phyloP scores from a whole-genome alignment of 129 eudicot species.

The Artemisia annua region DNA sequence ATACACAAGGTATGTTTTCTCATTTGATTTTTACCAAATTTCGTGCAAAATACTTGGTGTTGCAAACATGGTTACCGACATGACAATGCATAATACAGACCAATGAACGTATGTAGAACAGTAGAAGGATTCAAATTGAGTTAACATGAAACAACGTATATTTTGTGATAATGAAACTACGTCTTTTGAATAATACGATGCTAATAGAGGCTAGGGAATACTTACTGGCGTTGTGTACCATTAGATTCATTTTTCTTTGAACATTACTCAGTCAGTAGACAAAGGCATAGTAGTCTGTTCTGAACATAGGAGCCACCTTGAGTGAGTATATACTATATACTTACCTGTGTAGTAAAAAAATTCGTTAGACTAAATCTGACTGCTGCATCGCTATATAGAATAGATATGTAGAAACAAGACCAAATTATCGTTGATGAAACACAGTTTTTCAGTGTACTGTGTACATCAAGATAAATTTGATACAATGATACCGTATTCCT shows the following conservation, averaged over 20 bases:
- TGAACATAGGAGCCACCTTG: background rate
- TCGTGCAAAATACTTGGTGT: too few species aligned
- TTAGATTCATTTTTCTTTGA: too few species aligned
- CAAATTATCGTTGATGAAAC: background rate
- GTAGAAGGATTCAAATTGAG: background rate
- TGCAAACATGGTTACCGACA: too few species aligned
- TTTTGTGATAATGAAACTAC: background rate
- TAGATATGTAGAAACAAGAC: too few species aligned
- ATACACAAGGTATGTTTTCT: slow-evolving; percentile 45
- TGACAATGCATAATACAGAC: too few species aligned
- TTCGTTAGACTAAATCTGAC: too few species aligned
- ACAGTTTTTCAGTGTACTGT: background rate
- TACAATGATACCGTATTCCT: background rate
- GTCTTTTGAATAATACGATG: background rate
- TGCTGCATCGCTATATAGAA: background rate
- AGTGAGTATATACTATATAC: background rate
- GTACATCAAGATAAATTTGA: background rate
- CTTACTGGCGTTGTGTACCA: too few species aligned
- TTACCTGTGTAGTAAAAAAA: background rate
- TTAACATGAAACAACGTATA: slow-evolving; percentile 9
- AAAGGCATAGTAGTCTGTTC: background rate
- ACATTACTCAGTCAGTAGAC: too few species aligned
- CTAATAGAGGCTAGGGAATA: too few species aligned
- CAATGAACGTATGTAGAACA: too few species aligned
- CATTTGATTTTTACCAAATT: too few species aligned